Evolutionary conservation across 768 basidiomycete genomes (phyloP).

Genomic region (Trametes punicea): DNA sequence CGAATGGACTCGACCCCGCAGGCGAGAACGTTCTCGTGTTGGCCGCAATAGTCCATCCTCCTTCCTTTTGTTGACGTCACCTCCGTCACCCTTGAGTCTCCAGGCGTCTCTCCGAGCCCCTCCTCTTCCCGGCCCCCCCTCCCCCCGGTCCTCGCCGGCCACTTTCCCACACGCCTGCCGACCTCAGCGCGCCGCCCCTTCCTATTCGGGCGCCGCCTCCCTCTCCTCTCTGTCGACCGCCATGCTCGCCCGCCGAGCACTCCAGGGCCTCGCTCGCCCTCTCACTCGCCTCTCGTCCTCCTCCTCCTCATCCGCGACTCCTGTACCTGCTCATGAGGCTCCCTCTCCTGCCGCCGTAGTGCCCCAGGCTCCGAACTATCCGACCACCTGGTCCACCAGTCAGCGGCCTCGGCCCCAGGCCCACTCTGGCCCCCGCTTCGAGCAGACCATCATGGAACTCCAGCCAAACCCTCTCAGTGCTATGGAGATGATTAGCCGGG

Average conservation of each 20-base stretch:
- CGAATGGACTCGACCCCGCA: conserved; percentile 9
- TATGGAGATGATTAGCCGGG: conserved; percentile 83
- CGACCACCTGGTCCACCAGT: conserved; percentile 79
- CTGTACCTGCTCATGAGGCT: conserved; percentile 22
- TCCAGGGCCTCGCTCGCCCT: conserved; percentile 27
- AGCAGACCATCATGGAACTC: conserved; percentile 83
- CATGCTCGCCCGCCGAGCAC: conserved; percentile 30
- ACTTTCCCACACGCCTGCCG: conserved; percentile 19
- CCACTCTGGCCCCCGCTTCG: conserved; percentile 75
- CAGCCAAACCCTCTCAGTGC: conserved; percentile 91
- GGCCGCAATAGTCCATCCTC: not conserved
- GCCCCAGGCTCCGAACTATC: conserved; percentile 80
- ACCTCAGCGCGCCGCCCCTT: conserved; percentile 1
- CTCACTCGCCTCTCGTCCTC: conserved; percentile 29
- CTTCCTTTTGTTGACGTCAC: conserved; percentile 18
- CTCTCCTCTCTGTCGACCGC: conserved; percentile 12
- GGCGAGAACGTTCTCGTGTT: conserved; percentile 18
- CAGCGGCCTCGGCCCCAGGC: conserved; percentile 68
- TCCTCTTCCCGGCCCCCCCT: not conserved
- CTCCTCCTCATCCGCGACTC: conserved; percentile 18
- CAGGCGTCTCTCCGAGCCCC: conserved; percentile 1
- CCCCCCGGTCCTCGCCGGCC: conserved; percentile 6
- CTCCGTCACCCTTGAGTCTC: not conserved
- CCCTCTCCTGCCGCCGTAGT: conserved; percentile 33
- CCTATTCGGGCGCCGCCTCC: conserved; percentile 13